Evolutionary conservation across 805 yeast species (phyloP).

Genomic region (Metschnikowia reukaufii): DNA sequence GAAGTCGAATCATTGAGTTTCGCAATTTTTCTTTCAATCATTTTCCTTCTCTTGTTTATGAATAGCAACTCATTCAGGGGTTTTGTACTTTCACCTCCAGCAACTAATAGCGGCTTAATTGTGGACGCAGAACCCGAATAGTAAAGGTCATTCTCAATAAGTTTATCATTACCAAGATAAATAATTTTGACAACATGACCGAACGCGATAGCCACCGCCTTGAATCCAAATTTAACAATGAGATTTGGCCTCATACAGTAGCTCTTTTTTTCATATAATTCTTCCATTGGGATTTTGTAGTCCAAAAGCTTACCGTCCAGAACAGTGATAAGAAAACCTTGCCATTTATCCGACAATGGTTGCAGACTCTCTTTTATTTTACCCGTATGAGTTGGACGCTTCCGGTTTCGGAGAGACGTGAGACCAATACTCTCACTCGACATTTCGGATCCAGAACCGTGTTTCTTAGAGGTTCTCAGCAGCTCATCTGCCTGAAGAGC

Average conservation of each 20-base stretch:
- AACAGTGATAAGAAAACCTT: constrained; percentile 72
- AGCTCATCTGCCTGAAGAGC: background rate
- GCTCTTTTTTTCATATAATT: constrained; percentile 32
- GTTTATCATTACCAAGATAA: constrained; percentile 73
- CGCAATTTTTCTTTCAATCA: constrained; percentile 12
- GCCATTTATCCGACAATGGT: constrained; percentile 48
- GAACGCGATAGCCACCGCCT: constrained; percentile 71
- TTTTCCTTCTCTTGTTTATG: constrained; percentile 49
- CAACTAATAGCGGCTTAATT: constrained; percentile 19
- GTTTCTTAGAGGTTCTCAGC: background rate
- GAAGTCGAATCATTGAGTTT: background rate
- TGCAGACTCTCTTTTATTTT: background rate
- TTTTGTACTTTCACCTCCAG: constrained; percentile 17
- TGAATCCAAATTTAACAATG: constrained; percentile 70
- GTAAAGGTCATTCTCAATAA: constrained; percentile 59
- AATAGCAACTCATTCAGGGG: constrained; percentile 49
- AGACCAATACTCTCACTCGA: constrained; percentile 3
- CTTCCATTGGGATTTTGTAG: constrained; percentile 55
- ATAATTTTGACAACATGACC: constrained; percentile 72
- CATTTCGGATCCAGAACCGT: background rate
- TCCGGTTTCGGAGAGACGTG: constrained; percentile 6
- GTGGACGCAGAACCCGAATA: constrained; percentile 40
- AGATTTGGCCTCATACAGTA: constrained; percentile 48
- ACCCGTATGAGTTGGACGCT: background rate
- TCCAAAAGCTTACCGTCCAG: constrained; percentile 62